Evolutionary conservation across 2,329 filamentous ascomycete species (phyloP), one percentile per base, ranked within the genome.

Genomic region (Phaeomoniella chlamydospora): DNA sequence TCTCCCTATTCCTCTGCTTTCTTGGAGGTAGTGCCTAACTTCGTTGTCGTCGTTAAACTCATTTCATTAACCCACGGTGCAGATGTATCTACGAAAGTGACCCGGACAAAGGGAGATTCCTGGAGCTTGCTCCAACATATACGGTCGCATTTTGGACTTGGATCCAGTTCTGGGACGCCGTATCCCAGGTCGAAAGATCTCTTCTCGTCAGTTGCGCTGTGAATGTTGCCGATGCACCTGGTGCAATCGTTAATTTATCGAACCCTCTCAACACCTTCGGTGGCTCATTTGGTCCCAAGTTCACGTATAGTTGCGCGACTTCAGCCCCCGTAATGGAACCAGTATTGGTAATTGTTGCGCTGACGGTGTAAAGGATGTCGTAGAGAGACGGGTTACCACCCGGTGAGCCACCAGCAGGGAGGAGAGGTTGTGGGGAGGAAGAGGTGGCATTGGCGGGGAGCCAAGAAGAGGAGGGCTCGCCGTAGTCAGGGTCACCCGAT

Each of bases 151-250:
- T 64, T 15, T 60, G 48, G 18, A 61, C 64, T 37, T 77, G 63
- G 32, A 85, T 71, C 87, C 88, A 96, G 64, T 94, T 78, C 66
- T 94, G 87, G n/a, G 61, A 54, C 1, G 52, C 66, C 1, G 72
- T 63, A 46, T 94, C 83, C 87, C 88, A 94, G 62, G 86, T 90
- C 53, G 79, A 85, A 38, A 94, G 46, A 51, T 94, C 88, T 38
- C 85, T 75, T 29, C 87, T 71, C 4, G 77, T 86, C 37, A 94
- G 58, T 12, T 76, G 69, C 0, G 73, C 76, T 1, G 56, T 65
- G 63, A 90, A 92, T 2, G 67, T 72, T 3, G 62, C 66, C 35
- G 68, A 74, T 55, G 74, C 55, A n/a, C 83, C 84, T 0, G 83
- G 70, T 3, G 70, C 64, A 43, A 94, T 76, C 34, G 65, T 68